Evolutionary conservation across 495 filamentous ascomycete species (phyloP).

Genomic region (Penicillium canescens): DNA sequence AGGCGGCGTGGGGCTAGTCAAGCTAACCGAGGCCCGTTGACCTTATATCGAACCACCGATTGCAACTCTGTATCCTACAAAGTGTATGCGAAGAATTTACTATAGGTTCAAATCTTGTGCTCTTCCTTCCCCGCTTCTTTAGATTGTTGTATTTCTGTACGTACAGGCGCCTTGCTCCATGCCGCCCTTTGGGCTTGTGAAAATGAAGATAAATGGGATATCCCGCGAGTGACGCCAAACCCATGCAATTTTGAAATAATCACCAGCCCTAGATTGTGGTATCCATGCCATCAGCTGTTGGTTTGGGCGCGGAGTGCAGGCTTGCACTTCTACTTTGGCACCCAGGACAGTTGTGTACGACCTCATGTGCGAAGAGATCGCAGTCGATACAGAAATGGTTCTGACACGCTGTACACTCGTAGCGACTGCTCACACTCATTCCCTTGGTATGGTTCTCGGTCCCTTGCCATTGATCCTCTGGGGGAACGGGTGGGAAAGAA

Average conservation of each 20-base stretch:
- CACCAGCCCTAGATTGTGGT: too few relatives aligned
- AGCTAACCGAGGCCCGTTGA: constrained; percentile 10
- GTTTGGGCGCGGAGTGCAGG: not conserved
- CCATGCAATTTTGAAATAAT: constrained; percentile 17
- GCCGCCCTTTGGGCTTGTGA: not conserved
- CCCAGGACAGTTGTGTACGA: constrained; percentile 92
- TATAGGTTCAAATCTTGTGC: not conserved
- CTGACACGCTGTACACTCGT: constrained; percentile 79
- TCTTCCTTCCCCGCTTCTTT: not conserved
- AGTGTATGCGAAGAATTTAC: not conserved
- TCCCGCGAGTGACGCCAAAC: constrained; percentile 11
- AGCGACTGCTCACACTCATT: constrained; percentile 83
- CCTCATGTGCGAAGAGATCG: constrained; percentile 90
- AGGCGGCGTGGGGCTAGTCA: constrained; percentile 9
- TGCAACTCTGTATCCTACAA: too few relatives aligned
- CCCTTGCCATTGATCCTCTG: constrained; percentile 35
- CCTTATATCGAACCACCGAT: too few relatives aligned
- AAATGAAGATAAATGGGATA: constrained; percentile 1
- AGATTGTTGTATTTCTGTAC: not conserved
- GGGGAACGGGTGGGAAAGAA: constrained; percentile 51
- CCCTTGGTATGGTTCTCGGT: constrained; percentile 49
- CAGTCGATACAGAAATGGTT: constrained; percentile 98
- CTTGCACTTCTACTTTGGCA: constrained; percentile 65
- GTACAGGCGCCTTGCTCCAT: not conserved
- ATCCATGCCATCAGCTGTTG: constrained; percentile 6